phyloP scores from a whole-genome alignment of 768 basidiomycete genomes.

The Hericium coralloides region DNA sequence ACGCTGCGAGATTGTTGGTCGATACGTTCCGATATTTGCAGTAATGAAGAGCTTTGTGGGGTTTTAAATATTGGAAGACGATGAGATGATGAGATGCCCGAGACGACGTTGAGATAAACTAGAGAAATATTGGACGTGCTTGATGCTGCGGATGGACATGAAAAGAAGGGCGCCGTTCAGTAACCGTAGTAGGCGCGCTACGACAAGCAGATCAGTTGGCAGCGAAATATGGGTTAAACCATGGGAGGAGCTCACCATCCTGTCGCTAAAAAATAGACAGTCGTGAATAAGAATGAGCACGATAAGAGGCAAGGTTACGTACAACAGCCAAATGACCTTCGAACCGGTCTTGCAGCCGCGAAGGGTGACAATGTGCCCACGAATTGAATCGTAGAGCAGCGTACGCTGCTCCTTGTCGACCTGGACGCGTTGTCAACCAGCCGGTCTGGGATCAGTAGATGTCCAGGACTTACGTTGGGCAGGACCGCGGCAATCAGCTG shows the following conservation, averaged over 20 bases:
- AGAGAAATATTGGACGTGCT: constrained; percentile 10
- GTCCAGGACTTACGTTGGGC: constrained; percentile 45
- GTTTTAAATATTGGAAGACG: constrained; percentile 6
- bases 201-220: constrained; percentile 12
- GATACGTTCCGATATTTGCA: constrained; percentile 6
- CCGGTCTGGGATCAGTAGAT: background rate
- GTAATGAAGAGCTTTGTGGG: constrained; percentile 26
- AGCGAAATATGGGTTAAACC: background rate
- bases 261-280: constrained; percentile 32
- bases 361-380: constrained; percentile 83
- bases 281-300: too few relatives aligned
- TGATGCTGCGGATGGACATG: background rate
- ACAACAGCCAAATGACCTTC: constrained; percentile 88
- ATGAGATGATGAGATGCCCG: background rate
- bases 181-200: constrained; percentile 57
- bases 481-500: constrained; percentile 78
- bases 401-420: constrained; percentile 84
- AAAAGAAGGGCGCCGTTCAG: constrained; percentile 2
- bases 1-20: background rate
- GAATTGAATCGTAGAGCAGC: constrained; percentile 75
- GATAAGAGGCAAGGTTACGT: constrained; percentile 14
- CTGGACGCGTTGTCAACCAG: constrained; percentile 25
- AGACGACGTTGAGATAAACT: background rate
- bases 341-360: constrained; percentile 88
- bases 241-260: constrained; percentile 35